phyloP scores from a whole-genome alignment of 164 flowering plant genomes.

The grape (Vitis vinifera) region ASM3070453v1 NC_081823.1:26491001-26491500 shows the following conservation, averaged over 20 bases:
- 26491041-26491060: not conserved
- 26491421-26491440: not conserved
- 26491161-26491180: slow-evolving; percentile 26
- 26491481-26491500: slow-evolving; percentile 13
- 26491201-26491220: not conserved
- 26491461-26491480: slow-evolving; percentile 19
- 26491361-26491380: slow-evolving; percentile 1
- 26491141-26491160: slow-evolving; percentile 32
- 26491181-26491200: not conserved
- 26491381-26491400: not conserved
- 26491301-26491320: slow-evolving; percentile 50
- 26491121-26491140: slow-evolving; percentile 47
- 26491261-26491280: slow-evolving; percentile 24
- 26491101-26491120: slow-evolving; percentile 59
- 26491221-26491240: not conserved
- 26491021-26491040: too few relatives aligned
- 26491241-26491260: slow-evolving; percentile 53
- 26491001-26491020: too few relatives aligned
- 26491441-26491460: slow-evolving; percentile 42
- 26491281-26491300: slow-evolving; percentile 49
- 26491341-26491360: slow-evolving; percentile 63
- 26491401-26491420: not conserved
- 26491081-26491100: slow-evolving; percentile 46
- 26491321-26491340: slow-evolving; percentile 37
- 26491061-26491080: slow-evolving; percentile 58